Evolutionary conservation across 176 grass and related monocot genomes (phyloP).

Genomic region (Musa troglodytarum): DNA sequence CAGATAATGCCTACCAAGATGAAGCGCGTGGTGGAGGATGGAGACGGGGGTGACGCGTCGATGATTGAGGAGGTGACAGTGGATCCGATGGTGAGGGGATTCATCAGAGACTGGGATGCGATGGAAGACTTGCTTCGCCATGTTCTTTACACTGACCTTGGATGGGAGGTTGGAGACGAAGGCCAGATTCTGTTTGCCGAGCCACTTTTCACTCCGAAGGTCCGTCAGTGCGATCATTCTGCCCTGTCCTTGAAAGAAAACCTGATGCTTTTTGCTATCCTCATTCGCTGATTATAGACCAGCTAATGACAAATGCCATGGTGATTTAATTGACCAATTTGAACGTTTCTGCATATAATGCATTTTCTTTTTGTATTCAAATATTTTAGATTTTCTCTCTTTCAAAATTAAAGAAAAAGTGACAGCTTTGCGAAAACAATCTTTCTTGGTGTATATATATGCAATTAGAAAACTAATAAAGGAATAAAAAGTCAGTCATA

Average conservation of each 20-base stretch:
- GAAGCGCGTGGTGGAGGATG: constrained; percentile 61
- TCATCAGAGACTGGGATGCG: constrained; percentile 92
- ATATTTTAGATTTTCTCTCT: too few relatives aligned
- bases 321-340: too few relatives aligned
- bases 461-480: background rate
- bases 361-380: too few relatives aligned
- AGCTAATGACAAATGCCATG: background rate
- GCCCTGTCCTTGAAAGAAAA: background rate
- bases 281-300: background rate
- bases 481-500: too few relatives aligned
- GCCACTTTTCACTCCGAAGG: constrained; percentile 93
- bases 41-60: constrained; percentile 36
- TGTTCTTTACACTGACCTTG: constrained; percentile 77
- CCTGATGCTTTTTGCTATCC: background rate
- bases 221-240: background rate
- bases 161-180: constrained; percentile 98
- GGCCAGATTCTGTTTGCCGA: constrained; percentile 92
- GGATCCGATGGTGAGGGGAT: constrained; percentile 79
- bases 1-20: constrained; percentile 96
- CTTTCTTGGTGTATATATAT: background rate
- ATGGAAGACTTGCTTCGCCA: constrained; percentile 91
- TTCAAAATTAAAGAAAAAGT: too few relatives aligned
- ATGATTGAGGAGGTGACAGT: constrained; percentile 48
- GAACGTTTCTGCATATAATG: too few relatives aligned
- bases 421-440: too few relatives aligned